Base-by-base conservation (phyloP, 2,329 filamentous ascomycete species). In the Orbilia ellipsospora region DNA sequence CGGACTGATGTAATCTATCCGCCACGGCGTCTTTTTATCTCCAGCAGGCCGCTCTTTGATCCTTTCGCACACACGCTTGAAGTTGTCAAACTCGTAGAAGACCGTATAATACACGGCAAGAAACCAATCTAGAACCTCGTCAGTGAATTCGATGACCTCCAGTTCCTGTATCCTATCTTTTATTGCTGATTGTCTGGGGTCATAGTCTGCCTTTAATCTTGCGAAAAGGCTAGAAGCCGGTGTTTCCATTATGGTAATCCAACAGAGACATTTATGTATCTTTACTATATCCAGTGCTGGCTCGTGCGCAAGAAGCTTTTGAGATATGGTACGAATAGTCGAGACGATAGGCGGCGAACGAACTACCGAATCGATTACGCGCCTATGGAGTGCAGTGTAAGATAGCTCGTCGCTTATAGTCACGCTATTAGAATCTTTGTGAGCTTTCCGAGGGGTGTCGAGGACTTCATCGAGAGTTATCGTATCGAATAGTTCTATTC, bases 381-480 rank as follows among this genome's bases (percentile, higher is more conserved):
- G 69, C 15, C 69, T 56, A 23, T 23, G 2, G 15, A 74, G 69
- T 3, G 69, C 69, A 0, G 50, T 68, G 16, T 62, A 74, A 28
- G 69, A 28, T 10, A 74, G 63, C 4, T 66, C 45, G 26, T 60
- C 12, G 1, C 52, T 50, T 5, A 73, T n/a, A 10, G 45, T 55
- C 2, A 44, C 16, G 23, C 44, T 45, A 6, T 28, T 55, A 4
- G 16, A 23, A 40, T 73, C 68, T 36, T n/a, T 2, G n/a, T 73
- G 54, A 10, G 16, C 18, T 26, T 66, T 45, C 6, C 55, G 62
- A 7, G 36, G n/a, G 1, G 69, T 74, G 36, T 74, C 69, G n/a
- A 74, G 63, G 6, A 74, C 69, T 1, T 56, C 54, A 26, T 74
- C 69, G 4, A 74, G 62, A 10, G 26, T 42, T 23, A 74, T 57